Conservation (phyloP, 169 alveolate species). For the Cryptosporidium baileyi region DNA sequence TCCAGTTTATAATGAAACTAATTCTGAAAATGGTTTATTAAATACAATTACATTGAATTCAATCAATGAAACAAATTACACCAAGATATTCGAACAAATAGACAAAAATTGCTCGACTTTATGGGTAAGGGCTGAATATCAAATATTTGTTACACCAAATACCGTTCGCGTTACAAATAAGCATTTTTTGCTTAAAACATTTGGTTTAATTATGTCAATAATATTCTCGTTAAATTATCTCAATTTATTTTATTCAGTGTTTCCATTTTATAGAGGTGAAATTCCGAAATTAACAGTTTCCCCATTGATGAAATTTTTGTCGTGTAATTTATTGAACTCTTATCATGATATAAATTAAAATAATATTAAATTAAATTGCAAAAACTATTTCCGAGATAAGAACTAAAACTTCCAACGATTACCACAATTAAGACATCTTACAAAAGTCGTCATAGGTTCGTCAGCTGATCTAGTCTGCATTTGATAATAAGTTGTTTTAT, state of each 20-base stretch:
- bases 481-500: slow-evolving; percentile 89
- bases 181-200: slow-evolving; percentile 40
- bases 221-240: slow-evolving; percentile 49
- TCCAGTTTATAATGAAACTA: neutral
- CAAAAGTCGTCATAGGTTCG: slow-evolving; percentile 98
- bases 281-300: slow-evolving; percentile 62
- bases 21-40: neutral
- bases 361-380: too few species aligned
- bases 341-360: slow-evolving; percentile 42
- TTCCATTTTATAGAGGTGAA: slow-evolving; percentile 60
- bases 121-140: slow-evolving; percentile 68
- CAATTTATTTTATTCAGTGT: slow-evolving; percentile 37
- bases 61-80: neutral
- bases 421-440: slow-evolving; percentile 92
- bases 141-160: slow-evolving; percentile 56
- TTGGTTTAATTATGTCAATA: slow-evolving; percentile 47
- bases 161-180: slow-evolving; percentile 63
- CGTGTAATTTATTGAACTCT: slow-evolving; percentile 52
- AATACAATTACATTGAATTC: neutral
- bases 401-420: slow-evolving; percentile 93
- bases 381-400: too few species aligned
- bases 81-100: neutral
- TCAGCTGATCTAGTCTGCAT: slow-evolving; percentile 97
- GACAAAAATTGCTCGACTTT: slow-evolving; percentile 21
- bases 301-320: slow-evolving; percentile 22